Evolutionary conservation across 1,284 basidiomycete species (phyloP), one percentile per base, ranked within the genome.

Genomic region (Sparassis latifolia): DNA sequence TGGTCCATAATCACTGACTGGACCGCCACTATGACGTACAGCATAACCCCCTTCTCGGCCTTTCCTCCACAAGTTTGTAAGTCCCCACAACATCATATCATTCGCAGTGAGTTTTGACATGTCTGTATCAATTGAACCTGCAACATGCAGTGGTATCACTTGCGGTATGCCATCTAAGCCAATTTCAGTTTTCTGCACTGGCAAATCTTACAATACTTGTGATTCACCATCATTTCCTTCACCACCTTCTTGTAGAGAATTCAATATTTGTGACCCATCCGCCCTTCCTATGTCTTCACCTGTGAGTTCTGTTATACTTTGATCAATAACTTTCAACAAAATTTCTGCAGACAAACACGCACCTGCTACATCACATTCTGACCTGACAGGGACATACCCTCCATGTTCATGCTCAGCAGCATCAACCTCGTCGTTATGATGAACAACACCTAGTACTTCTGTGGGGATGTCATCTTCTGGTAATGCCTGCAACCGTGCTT

Each of bases 381-480:
- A n/a, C n/a, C n/a, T n/a, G 7, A 49, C 35, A 6, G 62, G 65
- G 4, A 70, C 61, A 52, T 72, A 72, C 0, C 53, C 55, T 0
- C 27, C 63, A 28, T 56, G 54, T 51, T 72, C 69, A 31, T 50
- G 38, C 2, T 64, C 59, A 0, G 66, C 27, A 0, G 56, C 32
- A 0, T 53, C 56, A 0, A 48, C 47, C 47, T 69, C 60, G 0
- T 35, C 30, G 1, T 52, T 50, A 7, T 66, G 53, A 27, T 56
- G 58, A 3, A 64, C 49, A 2, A 55, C 48, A 1, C 43, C 42
- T 0, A 55, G 10, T 1, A 73, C 51, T 46, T 68, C 67, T 0
- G 53, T 47, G 5, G 69, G 70, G 2, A 73, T 53, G 7, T 59
- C 64, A 47, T 71, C 58, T 12, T 67, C 62, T 0, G 66, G 70